Conservation (phyloP, 805 yeast genomes). For the Starmerella ratchasimensis region DNA sequence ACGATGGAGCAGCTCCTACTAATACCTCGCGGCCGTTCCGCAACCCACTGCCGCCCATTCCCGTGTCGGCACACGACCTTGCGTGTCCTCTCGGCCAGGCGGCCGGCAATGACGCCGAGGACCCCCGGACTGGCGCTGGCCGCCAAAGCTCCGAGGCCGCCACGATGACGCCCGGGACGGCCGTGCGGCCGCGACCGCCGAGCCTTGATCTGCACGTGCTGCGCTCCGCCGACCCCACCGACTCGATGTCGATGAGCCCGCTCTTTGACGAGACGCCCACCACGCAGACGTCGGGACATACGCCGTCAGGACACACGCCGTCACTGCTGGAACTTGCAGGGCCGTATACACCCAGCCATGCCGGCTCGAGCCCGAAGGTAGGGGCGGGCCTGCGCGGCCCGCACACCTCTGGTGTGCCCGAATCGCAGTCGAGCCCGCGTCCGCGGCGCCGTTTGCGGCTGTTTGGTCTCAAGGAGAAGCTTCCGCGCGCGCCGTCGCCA, state of each 20-base stretch:
- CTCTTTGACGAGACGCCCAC: no score
- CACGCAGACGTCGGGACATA: no score
- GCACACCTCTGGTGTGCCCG: slow-evolving; percentile 6
- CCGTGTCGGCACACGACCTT: neutral
- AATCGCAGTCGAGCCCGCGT: slow-evolving; percentile 10
- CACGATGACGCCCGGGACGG: slow-evolving; percentile 19
- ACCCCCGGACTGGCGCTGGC: slow-evolving; percentile 7
- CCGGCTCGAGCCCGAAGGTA: neutral
- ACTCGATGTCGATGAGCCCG: slow-evolving; percentile 13
- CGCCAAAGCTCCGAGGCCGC: slow-evolving; percentile 18
- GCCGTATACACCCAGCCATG: slow-evolving; percentile 6
- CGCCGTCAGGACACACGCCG: no score
- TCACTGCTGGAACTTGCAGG: neutral
- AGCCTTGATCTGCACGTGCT: slow-evolving; percentile 4
- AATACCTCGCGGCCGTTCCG: neutral
- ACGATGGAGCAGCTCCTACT: slow-evolving; percentile 1
- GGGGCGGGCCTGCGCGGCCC: no score
- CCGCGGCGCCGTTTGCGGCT: slow-evolving; percentile 9
- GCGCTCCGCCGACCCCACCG: slow-evolving; percentile 11
- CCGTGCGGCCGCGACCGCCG: slow-evolving; percentile 4
- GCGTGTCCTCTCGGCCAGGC: neutral
- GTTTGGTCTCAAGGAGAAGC: slow-evolving; percentile 2
- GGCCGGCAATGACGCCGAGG: neutral
- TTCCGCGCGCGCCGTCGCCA: neutral
- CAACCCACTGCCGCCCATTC: neutral